These are phyloP conservation scores for Psilocybe mexicana DNA, from an alignment of 1,284 basidiomycete species.

Conservation along the genomic window DNA sequence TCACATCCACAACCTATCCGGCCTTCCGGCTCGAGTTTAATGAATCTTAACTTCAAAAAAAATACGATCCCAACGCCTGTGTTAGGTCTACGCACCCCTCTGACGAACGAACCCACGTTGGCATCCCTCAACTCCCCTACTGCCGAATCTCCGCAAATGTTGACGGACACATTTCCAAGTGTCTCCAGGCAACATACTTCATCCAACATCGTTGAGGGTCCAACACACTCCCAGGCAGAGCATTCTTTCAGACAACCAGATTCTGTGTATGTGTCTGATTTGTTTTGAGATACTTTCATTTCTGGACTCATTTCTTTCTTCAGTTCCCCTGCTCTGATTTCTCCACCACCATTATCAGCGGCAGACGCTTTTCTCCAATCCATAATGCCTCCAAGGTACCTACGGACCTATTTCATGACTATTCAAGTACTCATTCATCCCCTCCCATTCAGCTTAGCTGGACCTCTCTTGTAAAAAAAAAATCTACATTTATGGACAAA, in stretches of 20 bases:
- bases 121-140: constrained; percentile 11
- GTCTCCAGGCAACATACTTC: not conserved
- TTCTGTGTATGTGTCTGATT: constrained; percentile 9
- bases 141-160: constrained; percentile 8
- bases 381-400: constrained; percentile 45
- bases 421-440: not conserved
- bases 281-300: not conserved
- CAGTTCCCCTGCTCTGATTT: not conserved
- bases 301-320: not conserved
- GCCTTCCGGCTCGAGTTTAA: constrained; percentile 21
- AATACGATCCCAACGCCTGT: constrained; percentile 16
- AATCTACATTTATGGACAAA: not conserved
- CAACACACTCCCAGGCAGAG: not conserved
- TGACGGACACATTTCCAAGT: not conserved
- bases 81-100: constrained; percentile 11
- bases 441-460: constrained; percentile 31
- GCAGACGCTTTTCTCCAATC: constrained; percentile 37
- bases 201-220: not conserved
- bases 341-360: constrained; percentile 14
- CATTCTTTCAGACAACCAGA: not conserved
- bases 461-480: constrained; percentile 30
- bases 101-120: constrained; percentile 8
- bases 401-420: constrained; percentile 5
- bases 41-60: constrained; percentile 45
- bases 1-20: constrained; percentile 19